Percentiles rank a stretch among this genome's conserved stretches.
Evolutionary conservation across 768 basidiomycete species (phyloP).

Genomic region (Mycena epipterygia): DNA sequence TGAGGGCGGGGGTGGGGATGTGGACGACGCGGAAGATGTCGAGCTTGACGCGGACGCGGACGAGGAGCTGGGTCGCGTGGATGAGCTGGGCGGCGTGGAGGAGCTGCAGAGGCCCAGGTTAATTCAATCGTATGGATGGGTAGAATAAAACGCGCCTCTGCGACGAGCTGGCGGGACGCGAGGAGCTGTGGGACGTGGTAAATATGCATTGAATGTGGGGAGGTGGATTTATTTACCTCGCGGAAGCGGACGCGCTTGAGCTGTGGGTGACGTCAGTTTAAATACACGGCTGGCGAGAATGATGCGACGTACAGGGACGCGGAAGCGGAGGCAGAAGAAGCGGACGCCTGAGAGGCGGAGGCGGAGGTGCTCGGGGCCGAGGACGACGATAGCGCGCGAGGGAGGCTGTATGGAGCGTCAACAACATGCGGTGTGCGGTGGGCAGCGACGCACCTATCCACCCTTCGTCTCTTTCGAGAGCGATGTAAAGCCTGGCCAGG

Average conservation of each 20-base stretch:
- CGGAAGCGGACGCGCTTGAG: background rate
- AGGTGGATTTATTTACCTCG: constrained; percentile 8
- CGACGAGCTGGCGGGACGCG: background rate
- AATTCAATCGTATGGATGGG: background rate
- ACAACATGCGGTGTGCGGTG: no score
- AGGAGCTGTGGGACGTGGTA: background rate
- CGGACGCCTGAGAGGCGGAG: background rate
- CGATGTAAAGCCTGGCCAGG: no score
- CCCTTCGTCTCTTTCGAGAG: constrained; percentile 2
- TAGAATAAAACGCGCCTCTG: background rate
- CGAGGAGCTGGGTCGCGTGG: no score
- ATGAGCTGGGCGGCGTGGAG: background rate
- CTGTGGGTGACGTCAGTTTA: background rate
- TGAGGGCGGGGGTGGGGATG: background rate
- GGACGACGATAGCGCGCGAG: background rate
- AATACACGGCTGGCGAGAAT: background rate
- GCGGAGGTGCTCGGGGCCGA: background rate
- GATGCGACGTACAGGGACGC: background rate
- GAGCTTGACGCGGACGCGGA: background rate
- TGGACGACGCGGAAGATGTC: background rate
- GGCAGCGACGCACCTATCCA: constrained; percentile 5
- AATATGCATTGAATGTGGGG: background rate
- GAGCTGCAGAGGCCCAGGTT: background rate
- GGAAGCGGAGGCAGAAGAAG: background rate
- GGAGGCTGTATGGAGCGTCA: background rate